Percentiles rank a stretch among this genome's conserved stretches.
Evolutionary conservation across 179 eudicot species (phyloP).

Genomic region (Silene noctiflora): DNA sequence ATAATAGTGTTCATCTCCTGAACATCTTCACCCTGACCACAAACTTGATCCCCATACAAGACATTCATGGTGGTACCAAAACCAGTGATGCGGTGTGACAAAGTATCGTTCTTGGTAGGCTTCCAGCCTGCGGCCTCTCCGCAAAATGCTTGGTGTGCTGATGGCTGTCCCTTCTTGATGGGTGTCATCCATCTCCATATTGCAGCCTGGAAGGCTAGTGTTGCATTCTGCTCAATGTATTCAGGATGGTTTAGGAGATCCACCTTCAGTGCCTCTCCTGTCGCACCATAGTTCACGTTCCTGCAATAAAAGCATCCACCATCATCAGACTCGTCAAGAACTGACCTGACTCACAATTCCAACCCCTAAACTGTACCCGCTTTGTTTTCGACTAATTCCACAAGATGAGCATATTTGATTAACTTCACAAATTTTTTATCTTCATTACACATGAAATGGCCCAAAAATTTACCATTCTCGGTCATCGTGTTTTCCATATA

Average conservation of each 20-base stretch:
- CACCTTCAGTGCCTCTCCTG: slow-evolving; percentile 64
- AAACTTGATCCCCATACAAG: slow-evolving; percentile 62
- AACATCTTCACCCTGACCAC: slow-evolving; percentile 67
- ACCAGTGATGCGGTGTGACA: slow-evolving; percentile 73
- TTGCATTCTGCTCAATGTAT: slow-evolving; percentile 87
- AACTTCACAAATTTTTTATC: no score
- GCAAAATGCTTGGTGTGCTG: slow-evolving; percentile 68
- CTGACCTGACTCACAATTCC: no score
- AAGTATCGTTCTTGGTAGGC: slow-evolving; percentile 88
- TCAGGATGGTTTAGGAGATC: slow-evolving; percentile 81
- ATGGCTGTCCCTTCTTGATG: slow-evolving; percentile 67
- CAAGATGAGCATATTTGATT: not conserved
- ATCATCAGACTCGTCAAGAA: not conserved
- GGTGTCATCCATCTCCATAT: slow-evolving; percentile 87
- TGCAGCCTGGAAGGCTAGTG: slow-evolving; percentile 85
- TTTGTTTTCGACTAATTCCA: not conserved
- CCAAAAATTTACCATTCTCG: no score
- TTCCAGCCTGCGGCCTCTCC: slow-evolving; percentile 56
- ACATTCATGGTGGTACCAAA: slow-evolving; percentile 85
- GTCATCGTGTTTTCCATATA: no score
- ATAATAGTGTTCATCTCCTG: slow-evolving; percentile 66
- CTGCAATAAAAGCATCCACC: slow-evolving; percentile 28
- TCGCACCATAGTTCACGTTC: slow-evolving; percentile 84
- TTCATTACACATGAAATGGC: no score
- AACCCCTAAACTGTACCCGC: no score